phyloP scores from a whole-genome alignment of 2,329 filamentous ascomycete genomes.

The Trichophyton benhamiae region DNA sequence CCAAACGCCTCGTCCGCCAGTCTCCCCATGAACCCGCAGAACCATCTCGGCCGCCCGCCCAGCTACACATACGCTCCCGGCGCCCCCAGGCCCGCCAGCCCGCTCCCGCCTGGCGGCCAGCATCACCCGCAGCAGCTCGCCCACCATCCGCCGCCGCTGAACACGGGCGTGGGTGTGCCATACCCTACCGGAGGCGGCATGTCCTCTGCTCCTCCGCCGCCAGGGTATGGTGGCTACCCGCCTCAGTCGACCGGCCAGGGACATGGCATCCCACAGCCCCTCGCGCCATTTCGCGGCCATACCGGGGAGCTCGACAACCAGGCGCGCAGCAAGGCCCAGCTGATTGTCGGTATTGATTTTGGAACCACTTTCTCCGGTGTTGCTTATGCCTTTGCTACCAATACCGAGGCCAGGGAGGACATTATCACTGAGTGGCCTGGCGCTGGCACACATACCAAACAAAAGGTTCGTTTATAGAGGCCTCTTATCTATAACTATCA shows the following conservation, averaged over 20 bases:
- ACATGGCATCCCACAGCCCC: constrained; percentile 19
- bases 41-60: constrained; percentile 48
- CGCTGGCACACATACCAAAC: constrained; percentile 92
- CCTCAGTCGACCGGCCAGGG: constrained; percentile 12
- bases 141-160: constrained; percentile 42
- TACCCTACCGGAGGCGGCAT: constrained; percentile 21
- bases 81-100: constrained; percentile 41
- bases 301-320: constrained; percentile 68
- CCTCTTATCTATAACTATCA: no score
- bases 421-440: constrained; percentile 99
- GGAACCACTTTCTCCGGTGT: constrained; percentile 97
- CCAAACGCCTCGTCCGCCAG: constrained; percentile 38
- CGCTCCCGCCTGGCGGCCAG: constrained; percentile 29
- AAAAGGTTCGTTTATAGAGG: constrained; percentile 55
- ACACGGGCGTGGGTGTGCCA: constrained; percentile 41
- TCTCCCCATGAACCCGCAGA: constrained; percentile 44
- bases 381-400: constrained; percentile 83
- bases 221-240: constrained; percentile 34
- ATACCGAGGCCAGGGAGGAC: constrained; percentile 94
- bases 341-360: constrained; percentile 98
- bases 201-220: constrained; percentile 27
- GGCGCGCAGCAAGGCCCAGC: constrained; percentile 82
- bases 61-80: constrained; percentile 48
- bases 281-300: constrained; percentile 13
- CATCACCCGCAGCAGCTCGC: constrained; percentile 16